phyloP scores from a whole-genome alignment of 805 yeast genomes.

The Candida koratica region DNA sequence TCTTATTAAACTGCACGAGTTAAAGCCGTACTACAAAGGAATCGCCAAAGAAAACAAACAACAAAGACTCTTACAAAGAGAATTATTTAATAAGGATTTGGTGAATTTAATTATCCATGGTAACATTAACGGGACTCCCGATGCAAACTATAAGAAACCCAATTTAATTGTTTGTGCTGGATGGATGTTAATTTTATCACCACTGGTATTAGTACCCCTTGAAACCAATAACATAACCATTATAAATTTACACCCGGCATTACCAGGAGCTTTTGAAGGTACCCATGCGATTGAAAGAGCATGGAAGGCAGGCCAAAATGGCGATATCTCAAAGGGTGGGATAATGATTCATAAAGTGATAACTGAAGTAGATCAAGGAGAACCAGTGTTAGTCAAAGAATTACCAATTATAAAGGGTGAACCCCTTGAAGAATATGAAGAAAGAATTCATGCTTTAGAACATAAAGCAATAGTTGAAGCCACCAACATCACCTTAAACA shows the following conservation, averaged over 20 bases:
- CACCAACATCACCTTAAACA: constrained; percentile 55
- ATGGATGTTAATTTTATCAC: constrained; percentile 92
- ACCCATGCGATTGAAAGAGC: constrained; percentile 96
- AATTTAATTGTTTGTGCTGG: constrained; percentile 96
- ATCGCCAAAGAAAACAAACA: constrained; percentile 64
- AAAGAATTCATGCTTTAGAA: constrained; percentile 76
- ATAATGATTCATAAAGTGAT: constrained; percentile 97
- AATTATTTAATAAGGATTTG: constrained; percentile 70
- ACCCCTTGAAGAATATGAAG: constrained; percentile 73
- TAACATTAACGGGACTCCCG: constrained; percentile 28
- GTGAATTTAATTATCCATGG: constrained; percentile 63
- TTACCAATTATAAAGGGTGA: constrained; percentile 69
- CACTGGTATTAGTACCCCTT: constrained; percentile 66
- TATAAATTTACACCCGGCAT: constrained; percentile 93
- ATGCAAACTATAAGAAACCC: constrained; percentile 48
- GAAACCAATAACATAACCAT: constrained; percentile 63
- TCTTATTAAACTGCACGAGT: constrained; percentile 56
- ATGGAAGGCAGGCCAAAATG: constrained; percentile 90
- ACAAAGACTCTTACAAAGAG: constrained; percentile 59
- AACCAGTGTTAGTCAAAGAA: constrained; percentile 81
- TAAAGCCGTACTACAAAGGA: constrained; percentile 70
- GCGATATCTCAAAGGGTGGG: constrained; percentile 73
- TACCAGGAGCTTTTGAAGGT: constrained; percentile 96
- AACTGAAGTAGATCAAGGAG: constrained; percentile 91
- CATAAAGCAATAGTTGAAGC: constrained; percentile 95